Evolutionary conservation across 2,329 filamentous ascomycete species (phyloP).

Genomic region (Plectosphaerella plurivora): DNA sequence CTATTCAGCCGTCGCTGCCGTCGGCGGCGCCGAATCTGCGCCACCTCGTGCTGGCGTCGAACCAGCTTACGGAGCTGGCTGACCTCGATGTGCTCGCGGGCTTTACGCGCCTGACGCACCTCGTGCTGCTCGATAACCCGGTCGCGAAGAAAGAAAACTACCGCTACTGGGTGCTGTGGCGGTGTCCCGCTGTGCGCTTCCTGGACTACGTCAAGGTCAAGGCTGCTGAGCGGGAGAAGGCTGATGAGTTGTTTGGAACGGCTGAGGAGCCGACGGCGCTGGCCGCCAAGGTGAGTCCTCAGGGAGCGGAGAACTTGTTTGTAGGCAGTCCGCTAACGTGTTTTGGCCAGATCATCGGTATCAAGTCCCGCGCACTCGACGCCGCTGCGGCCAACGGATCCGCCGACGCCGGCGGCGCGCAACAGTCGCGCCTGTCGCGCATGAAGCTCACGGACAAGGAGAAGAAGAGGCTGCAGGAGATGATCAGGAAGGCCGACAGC

Average conservation of each 20-base stretch:
- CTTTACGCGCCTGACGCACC: slow-evolving; percentile 68
- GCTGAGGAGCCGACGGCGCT: slow-evolving; percentile 72
- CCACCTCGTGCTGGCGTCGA: slow-evolving; percentile 78
- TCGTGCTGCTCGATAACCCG: slow-evolving; percentile 82
- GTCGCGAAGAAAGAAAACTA: slow-evolving; percentile 94
- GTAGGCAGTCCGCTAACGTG: slow-evolving; percentile 2
- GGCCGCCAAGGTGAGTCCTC: slow-evolving; percentile 59
- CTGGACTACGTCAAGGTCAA: slow-evolving; percentile 92
- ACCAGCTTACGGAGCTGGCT: slow-evolving; percentile 76
- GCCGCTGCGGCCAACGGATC: slow-evolving; percentile 40
- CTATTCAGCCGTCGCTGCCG: slow-evolving; percentile 72
- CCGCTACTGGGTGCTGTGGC: slow-evolving; percentile 86
- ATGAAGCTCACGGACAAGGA: slow-evolving; percentile 87
- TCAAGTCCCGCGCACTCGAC: slow-evolving; percentile 75
- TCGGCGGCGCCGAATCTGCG: slow-evolving; percentile 76
- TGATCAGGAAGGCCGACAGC: slow-evolving; percentile 85
- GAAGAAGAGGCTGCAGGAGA: slow-evolving; percentile 76
- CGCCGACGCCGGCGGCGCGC: slow-evolving; percentile 23
- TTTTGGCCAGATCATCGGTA: slow-evolving; percentile 65
- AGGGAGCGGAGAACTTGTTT: no score
- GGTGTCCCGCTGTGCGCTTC: slow-evolving; percentile 79
- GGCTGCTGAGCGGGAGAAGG: slow-evolving; percentile 72
- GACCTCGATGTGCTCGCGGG: slow-evolving; percentile 77
- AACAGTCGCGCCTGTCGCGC: slow-evolving; percentile 62
- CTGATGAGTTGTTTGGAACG: slow-evolving; percentile 79